Conservation (phyloP, 306 rosid species). For the Nissolia schottii region DNA sequence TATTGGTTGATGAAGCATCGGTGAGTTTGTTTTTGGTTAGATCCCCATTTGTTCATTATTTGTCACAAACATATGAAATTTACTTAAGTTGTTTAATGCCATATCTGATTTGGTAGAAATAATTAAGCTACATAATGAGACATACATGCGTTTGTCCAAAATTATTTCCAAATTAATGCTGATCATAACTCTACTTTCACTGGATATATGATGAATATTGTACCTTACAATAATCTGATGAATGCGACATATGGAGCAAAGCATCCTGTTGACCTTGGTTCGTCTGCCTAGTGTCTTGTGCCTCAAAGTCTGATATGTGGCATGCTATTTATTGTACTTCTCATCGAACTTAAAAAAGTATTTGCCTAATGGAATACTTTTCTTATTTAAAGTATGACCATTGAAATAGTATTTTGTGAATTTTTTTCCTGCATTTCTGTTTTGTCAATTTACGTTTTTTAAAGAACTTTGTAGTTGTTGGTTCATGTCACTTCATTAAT, state of each 20-base stretch:
- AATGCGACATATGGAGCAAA: not conserved
- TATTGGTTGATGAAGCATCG: conserved; percentile 89
- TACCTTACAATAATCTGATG: not conserved
- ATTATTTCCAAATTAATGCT: not conserved
- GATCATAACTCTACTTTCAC: not conserved
- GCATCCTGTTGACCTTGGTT: not conserved
- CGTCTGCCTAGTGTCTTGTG: not conserved
- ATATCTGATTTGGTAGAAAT: not conserved
- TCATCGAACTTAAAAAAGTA: not conserved
- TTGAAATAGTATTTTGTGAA: not conserved
- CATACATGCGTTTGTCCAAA: not conserved
- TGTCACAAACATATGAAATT: not conserved
- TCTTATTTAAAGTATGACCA: not conserved
- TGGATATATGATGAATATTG: not conserved
- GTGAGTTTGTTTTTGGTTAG: conserved; percentile 39
- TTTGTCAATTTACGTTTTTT: not conserved
- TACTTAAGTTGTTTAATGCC: not conserved
- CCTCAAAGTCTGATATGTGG: not conserved
- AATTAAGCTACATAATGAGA: not conserved
- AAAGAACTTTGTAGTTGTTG: not conserved
- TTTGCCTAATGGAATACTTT: not conserved
- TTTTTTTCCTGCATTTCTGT: not conserved
- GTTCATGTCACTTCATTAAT: not conserved
- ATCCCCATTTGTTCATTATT: not conserved
- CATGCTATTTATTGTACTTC: not conserved